phyloP scores from a whole-genome alignment of 2,329 filamentous ascomycete genomes.

The Fusarium citri region DNA sequence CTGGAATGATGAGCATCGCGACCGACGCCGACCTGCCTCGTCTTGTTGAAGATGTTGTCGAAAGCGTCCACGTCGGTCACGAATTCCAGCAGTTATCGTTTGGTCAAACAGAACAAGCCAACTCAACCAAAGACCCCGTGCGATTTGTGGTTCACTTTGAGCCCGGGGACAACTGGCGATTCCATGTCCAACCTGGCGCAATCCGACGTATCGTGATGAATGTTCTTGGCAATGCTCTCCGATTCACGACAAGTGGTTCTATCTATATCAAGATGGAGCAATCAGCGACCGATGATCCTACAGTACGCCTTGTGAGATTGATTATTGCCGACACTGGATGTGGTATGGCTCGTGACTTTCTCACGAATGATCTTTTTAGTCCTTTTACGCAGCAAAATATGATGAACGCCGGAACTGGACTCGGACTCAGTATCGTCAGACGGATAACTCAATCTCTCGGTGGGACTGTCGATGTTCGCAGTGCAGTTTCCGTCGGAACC shows the following conservation, averaged over 20 bases:
- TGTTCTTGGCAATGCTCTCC: neutral
- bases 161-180: neutral
- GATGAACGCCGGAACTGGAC: neutral
- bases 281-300: neutral
- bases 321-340: neutral
- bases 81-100: neutral
- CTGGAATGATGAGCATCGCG: neutral
- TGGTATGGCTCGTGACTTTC: neutral
- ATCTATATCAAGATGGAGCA: neutral
- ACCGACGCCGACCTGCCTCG: neutral
- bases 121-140: fast-evolving
- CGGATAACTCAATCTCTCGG: neutral
- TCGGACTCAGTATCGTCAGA: neutral
- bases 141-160: neutral
- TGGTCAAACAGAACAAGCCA: neutral
- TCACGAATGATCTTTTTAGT: neutral
- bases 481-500: neutral
- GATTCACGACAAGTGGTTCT: neutral
- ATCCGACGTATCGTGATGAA: constrained; percentile 2
- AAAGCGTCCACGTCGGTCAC: neutral
- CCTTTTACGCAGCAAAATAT: constrained; percentile 4
- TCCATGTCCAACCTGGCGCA: neutral
- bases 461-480: neutral
- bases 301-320: neutral
- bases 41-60: neutral